Conservation (phyloP, 352 stramenopile genomes). For the Globisporangium abappressorium region DNA sequence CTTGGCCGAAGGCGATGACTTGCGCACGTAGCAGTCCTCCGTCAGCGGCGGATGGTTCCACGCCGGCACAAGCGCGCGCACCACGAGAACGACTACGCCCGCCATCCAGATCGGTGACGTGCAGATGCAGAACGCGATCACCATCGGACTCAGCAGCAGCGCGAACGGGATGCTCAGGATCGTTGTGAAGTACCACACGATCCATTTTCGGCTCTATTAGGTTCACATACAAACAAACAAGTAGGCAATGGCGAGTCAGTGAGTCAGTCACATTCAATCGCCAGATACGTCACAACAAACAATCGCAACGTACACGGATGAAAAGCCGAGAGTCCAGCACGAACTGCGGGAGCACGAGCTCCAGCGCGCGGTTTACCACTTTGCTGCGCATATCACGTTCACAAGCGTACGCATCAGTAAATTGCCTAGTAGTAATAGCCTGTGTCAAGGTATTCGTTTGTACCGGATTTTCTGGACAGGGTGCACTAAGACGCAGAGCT, state of each 20-base stretch:
- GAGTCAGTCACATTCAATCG: not conserved
- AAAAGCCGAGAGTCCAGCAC: slow-evolving; percentile 44
- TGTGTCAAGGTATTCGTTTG: slow-evolving; percentile 2
- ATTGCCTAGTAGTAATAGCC: not conserved
- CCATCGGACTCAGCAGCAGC: slow-evolving; percentile 68
- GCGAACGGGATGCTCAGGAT: slow-evolving; percentile 71
- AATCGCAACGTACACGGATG: slow-evolving; percentile 25
- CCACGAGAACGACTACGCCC: slow-evolving; percentile 48
- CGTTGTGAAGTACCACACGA: slow-evolving; percentile 67
- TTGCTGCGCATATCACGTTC: slow-evolving; percentile 13
- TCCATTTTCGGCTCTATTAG: slow-evolving; percentile 45
- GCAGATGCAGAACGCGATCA: slow-evolving; percentile 74
- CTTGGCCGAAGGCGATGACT: slow-evolving; percentile 15
- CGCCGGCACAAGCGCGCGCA: slow-evolving; percentile 43
- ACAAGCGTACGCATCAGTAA: not conserved
- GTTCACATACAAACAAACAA: not conserved
- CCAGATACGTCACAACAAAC: not conserved
- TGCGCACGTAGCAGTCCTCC: slow-evolving; percentile 40
- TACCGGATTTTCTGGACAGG: slow-evolving; percentile 53
- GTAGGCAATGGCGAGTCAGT: not conserved
- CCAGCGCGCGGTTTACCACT: slow-evolving; percentile 31
- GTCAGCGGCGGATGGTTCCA: slow-evolving; percentile 28
- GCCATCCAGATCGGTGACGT: slow-evolving; percentile 77
- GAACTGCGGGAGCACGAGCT: slow-evolving; percentile 32
- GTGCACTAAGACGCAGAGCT: slow-evolving; percentile 32